Evolutionary conservation across 1,284 basidiomycete species (phyloP).

Genomic region (Ustilago trichophora): DNA sequence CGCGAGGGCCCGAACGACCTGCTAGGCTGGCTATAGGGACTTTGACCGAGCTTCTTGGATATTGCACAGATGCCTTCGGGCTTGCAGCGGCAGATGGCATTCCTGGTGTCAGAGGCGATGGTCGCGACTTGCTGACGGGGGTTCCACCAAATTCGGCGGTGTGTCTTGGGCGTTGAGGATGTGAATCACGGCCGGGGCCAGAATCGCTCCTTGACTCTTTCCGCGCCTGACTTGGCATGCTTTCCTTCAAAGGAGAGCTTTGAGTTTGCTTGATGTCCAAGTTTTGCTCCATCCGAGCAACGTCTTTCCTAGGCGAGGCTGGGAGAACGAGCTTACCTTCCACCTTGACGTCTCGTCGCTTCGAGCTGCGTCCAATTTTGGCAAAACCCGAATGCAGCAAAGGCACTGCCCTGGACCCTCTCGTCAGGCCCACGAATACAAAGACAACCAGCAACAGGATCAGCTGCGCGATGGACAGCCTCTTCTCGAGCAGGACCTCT

Average conservation of each 20-base stretch:
- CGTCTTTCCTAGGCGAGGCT: constrained; percentile 12
- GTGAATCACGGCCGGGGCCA: background rate
- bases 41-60: background rate
- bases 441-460: constrained; percentile 80
- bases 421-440: constrained; percentile 82
- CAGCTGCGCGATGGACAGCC: constrained; percentile 82
- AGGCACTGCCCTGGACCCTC: constrained; percentile 72
- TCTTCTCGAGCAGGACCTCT: constrained; percentile 83
- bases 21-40: background rate
- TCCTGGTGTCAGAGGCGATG: background rate
- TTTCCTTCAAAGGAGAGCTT: background rate
- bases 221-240: background rate
- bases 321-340: constrained; percentile 6
- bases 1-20: background rate
- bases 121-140: background rate
- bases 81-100: background rate
- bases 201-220: background rate
- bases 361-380: constrained; percentile 25
- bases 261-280: background rate
- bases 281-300: constrained; percentile 3
- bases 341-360: constrained; percentile 11
- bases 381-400: constrained; percentile 46
- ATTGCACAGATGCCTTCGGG: background rate
- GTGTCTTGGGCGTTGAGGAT: background rate
- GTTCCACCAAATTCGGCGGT: background rate